Percentiles rank a stretch among this genome's conserved stretches.
Evolutionary conservation across 441 rosid species (phyloP).

Genomic region (Rhodomyrtus psidioides): DNA sequence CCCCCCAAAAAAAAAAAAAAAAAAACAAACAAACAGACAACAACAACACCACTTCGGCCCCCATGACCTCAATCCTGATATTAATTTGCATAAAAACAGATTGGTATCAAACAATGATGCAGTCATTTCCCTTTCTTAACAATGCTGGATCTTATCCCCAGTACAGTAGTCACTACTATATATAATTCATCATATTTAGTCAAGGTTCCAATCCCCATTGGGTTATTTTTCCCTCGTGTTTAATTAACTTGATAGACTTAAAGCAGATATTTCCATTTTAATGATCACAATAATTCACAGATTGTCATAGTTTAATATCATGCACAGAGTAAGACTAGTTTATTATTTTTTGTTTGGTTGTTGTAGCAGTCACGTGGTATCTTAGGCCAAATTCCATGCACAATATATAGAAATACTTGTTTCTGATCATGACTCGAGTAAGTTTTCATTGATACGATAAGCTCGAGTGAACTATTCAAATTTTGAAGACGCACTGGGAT

Average conservation of each 20-base stretch:
- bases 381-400: not conserved
- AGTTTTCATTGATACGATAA: not conserved
- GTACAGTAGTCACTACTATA: not conserved
- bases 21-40: rapidly evolving
- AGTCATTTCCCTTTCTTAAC: not conserved
- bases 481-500: not conserved
- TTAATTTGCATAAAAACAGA: not conserved
- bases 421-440: not conserved
- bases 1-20: too few species aligned
- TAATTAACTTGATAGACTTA: not conserved
- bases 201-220: not conserved
- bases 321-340: not conserved
- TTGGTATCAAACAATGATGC: not conserved
- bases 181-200: not conserved
- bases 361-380: not conserved
- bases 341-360: not conserved
- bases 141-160: not conserved
- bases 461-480: not conserved
- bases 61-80: not conserved
- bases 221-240: not conserved
- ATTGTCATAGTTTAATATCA: not conserved
- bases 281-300: not conserved
- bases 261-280: not conserved
- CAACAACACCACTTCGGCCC: not conserved
- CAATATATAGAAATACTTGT: not conserved